Conservation (phyloP, 768 basidiomycete genomes). For the Collybia nuda region DNA sequence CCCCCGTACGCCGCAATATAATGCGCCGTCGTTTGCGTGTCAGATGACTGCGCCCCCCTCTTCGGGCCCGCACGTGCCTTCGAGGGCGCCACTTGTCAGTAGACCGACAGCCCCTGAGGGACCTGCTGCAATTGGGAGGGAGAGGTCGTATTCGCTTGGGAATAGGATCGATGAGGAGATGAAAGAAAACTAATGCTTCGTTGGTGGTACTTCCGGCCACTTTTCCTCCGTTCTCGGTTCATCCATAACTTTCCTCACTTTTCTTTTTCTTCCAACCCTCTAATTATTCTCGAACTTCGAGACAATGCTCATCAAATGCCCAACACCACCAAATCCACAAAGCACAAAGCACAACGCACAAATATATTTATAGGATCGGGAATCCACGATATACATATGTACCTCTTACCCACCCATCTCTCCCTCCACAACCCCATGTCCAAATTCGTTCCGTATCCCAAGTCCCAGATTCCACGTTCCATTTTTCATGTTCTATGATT, state of each 20-base stretch:
- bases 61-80: too few species aligned
- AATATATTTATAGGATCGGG: not conserved
- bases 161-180: constrained; percentile 39
- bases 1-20: not conserved
- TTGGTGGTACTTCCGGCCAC: not conserved
- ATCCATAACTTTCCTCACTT: not conserved
- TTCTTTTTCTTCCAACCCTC: not conserved
- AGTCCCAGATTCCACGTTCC: too few species aligned
- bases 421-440: too few species aligned
- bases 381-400: not conserved
- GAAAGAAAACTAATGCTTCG: constrained; percentile 32
- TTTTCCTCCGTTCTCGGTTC: too few species aligned
- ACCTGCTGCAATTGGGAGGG: constrained; percentile 19
- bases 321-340: too few species aligned
- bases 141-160: constrained; percentile 29
- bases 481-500: too few species aligned
- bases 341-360: too few species aligned
- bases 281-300: not conserved
- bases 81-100: not conserved
- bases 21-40: not conserved
- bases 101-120: not conserved
- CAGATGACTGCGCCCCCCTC: not conserved
- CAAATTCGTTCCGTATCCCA: too few species aligned
- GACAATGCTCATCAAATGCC: not conserved
- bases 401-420: not conserved